These are phyloP conservation scores for Asclepias syriaca DNA, from an alignment of 257 asterid genomes.

Conservation along the genomic window DNA sequence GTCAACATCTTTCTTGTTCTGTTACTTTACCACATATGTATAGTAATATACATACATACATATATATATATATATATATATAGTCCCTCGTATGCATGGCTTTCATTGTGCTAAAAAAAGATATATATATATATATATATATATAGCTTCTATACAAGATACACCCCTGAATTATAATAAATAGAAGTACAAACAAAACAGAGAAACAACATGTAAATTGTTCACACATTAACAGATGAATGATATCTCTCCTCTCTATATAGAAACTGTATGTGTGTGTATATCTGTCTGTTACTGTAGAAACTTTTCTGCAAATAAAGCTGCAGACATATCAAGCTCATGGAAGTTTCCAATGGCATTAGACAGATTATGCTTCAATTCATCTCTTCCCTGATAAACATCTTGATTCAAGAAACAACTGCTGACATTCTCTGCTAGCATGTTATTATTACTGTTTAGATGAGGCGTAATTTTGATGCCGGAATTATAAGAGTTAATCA, in stretches of 20 bases:
- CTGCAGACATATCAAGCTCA: constrained; percentile 24
- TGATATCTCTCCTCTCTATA: no score
- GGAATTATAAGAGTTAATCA: constrained; percentile 4
- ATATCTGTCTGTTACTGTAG: constrained; percentile 7
- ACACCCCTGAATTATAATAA: no score
- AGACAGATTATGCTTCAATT: constrained; percentile 21
- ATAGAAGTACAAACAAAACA: no score
- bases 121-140: no score
- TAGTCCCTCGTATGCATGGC: neutral
- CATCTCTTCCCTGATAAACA: constrained; percentile 11
- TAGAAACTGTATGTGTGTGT: no score
- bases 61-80: no score
- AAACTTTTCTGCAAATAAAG: constrained; percentile 21
- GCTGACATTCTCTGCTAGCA: constrained; percentile 11
- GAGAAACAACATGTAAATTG: no score
- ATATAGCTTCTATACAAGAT: no score
- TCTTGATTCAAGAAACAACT: constrained; percentile 21
- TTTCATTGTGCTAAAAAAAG: neutral
- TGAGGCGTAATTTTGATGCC: neutral
- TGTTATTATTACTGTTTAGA: neutral
- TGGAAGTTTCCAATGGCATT: constrained; percentile 22
- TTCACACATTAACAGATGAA: no score
- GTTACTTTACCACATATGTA: no score
- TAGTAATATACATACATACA: no score
- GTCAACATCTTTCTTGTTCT: neutral